Conservation (phyloP, 805 yeast species). For the Sugiyamaella smithiae region DNA sequence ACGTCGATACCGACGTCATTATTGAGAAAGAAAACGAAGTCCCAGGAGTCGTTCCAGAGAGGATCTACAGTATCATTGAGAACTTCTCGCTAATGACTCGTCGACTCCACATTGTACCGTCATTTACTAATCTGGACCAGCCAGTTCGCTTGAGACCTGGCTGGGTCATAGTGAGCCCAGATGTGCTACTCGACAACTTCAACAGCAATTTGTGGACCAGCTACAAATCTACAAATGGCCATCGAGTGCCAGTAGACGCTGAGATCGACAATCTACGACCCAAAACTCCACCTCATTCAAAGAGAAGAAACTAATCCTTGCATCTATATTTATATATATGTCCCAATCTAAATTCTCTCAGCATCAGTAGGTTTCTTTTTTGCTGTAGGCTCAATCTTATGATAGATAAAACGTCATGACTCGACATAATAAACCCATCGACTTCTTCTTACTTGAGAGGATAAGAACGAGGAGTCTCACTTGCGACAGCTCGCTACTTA, state of each 20-base stretch:
- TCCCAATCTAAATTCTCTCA: too few species aligned
- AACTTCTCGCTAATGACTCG: slow-evolving; percentile 81
- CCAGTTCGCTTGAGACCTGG: slow-evolving; percentile 75
- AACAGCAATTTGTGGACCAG: slow-evolving; percentile 48
- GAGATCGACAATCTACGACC: slow-evolving; percentile 84
- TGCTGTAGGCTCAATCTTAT: too few species aligned
- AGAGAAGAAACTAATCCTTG: slow-evolving; percentile 4
- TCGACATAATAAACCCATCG: neutral
- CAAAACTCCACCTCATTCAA: slow-evolving; percentile 57
- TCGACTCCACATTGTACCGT: slow-evolving; percentile 81
- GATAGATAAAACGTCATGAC: too few species aligned
- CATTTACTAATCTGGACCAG: slow-evolving; percentile 53
- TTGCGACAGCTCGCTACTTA: too few species aligned
- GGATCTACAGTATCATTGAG: slow-evolving; percentile 78
- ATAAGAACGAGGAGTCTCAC: too few species aligned
- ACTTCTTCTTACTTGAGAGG: too few species aligned
- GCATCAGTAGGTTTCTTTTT: too few species aligned
- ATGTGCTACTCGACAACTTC: slow-evolving; percentile 71
- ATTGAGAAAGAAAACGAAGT: slow-evolving; percentile 48
- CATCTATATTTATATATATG: neutral
- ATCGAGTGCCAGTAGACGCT: slow-evolving; percentile 60
- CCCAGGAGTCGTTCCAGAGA: slow-evolving; percentile 58
- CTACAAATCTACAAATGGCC: slow-evolving; percentile 41
- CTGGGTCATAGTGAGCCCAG: slow-evolving; percentile 90
- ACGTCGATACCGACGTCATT: slow-evolving; percentile 83